Conservation (phyloP, 306 rosid genomes). For the Coriaria nepalensis region DNA sequence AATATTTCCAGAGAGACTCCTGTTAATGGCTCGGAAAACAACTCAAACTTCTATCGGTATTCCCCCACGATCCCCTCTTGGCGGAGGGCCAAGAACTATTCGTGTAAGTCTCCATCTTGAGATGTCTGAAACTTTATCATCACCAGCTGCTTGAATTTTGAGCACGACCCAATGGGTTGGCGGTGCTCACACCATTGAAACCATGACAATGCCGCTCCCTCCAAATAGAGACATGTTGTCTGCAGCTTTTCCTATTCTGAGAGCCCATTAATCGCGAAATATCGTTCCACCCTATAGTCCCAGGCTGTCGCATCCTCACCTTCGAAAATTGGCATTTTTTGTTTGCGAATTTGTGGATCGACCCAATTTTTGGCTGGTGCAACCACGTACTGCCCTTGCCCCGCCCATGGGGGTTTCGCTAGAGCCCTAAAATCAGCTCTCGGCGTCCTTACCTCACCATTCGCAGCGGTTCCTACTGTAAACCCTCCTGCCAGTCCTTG, state of each 20-base stretch:
- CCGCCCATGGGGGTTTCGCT: too few species aligned
- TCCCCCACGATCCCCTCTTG: neutral
- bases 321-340: neutral
- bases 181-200: neutral
- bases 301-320: neutral
- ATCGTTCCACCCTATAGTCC: neutral
- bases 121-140: neutral
- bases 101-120: neutral
- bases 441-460: too few species aligned
- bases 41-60: neutral
- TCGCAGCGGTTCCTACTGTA: too few species aligned
- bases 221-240: neutral
- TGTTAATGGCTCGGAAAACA: neutral
- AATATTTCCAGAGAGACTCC: neutral
- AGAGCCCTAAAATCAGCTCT: too few species aligned
- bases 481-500: too few species aligned
- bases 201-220: neutral
- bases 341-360: neutral
- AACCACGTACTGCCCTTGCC: too few species aligned
- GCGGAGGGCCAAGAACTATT: neutral
- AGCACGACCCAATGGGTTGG: neutral
- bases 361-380: too few species aligned
- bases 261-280: neutral
- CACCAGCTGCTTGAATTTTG: neutral
- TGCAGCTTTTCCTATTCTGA: neutral